phyloP scores from a whole-genome alignment of 208 protist genomes.

The Strigomonas oncopelti region DNA sequence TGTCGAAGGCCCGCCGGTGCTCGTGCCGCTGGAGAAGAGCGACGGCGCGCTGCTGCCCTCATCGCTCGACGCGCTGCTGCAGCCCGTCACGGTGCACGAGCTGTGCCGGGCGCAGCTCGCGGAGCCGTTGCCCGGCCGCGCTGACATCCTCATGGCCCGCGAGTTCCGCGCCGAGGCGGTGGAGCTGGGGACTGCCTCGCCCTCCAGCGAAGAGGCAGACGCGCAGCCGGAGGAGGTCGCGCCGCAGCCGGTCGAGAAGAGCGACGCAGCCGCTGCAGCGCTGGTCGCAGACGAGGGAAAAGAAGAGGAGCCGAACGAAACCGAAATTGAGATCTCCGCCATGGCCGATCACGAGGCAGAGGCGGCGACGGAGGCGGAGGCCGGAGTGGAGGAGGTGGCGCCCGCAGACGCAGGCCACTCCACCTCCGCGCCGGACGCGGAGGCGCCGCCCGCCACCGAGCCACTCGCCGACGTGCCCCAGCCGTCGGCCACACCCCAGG shows the following conservation, averaged over 20 bases:
- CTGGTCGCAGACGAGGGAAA: neutral
- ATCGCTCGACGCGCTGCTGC: conserved; percentile 1
- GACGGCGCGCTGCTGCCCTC: conserved; percentile 1
- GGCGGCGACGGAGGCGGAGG: neutral
- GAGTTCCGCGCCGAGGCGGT: neutral
- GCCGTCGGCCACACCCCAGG: neutral
- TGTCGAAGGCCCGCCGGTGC: conserved; percentile 20
- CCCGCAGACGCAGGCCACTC: no score
- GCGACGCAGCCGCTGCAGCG: neutral
- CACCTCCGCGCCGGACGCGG: no score
- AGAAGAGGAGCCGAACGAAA: neutral
- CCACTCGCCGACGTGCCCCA: neutral
- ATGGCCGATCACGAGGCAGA: neutral
- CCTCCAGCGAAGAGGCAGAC: neutral
- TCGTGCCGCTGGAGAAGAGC: conserved; percentile 5
- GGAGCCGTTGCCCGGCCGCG: neutral
- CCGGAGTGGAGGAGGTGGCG: conserved; percentile 19
- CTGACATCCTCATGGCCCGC: conserved; percentile 5
- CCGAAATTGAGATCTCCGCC: conserved; percentile 3
- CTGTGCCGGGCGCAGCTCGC: neutral
- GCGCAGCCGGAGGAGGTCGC: neutral
- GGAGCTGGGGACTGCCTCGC: neutral
- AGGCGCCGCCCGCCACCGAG: neutral
- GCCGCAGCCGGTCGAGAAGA: neutral
- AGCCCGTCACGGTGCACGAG: neutral